A percentile compares a stretch with the other conserved stretches of the same genome.
phyloP scores from a whole-genome alignment of 2,329 filamentous ascomycete species.

The Penicillium crustosum region DNA sequence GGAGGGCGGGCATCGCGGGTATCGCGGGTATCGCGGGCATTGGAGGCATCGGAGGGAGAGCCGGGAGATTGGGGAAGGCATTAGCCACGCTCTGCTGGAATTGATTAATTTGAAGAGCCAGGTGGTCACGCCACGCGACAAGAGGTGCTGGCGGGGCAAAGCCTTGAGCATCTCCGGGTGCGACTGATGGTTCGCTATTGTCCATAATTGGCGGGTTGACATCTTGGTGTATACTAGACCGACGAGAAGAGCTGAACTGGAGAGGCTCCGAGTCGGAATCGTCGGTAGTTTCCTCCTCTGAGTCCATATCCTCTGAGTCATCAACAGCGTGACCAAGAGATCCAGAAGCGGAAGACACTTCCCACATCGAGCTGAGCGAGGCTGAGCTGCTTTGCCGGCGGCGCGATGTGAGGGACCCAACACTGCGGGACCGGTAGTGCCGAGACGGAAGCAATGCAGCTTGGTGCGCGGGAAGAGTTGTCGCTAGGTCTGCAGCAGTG shows the following conservation, averaged over 20 bases:
- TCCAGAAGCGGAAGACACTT: constrained; percentile 51
- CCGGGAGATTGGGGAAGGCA: constrained; percentile 62
- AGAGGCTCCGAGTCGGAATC: constrained; percentile 23
- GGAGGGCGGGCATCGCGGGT: constrained; percentile 63
- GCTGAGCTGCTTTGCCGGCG: constrained; percentile 61
- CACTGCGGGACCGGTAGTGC: constrained; percentile 67
- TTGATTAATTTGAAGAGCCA: constrained; percentile 72
- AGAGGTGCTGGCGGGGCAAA: constrained; percentile 62
- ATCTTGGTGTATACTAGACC: constrained; percentile 40
- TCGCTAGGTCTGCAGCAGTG: constrained; percentile 69
- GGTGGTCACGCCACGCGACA: constrained; percentile 69
- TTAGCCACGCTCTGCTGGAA: constrained; percentile 70
- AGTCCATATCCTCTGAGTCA: constrained; percentile 38
- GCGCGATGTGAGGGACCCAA: constrained; percentile 55
- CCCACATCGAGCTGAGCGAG: constrained; percentile 68
- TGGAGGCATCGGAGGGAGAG: constrained; percentile 57
- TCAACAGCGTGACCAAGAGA: constrained; percentile 47
- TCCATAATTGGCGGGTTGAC: constrained; percentile 24
- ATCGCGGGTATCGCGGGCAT: constrained; percentile 56
- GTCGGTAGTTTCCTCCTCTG: constrained; percentile 27
- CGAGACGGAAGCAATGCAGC: constrained; percentile 63
- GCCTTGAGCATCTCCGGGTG: constrained; percentile 29
- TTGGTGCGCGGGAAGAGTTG: constrained; percentile 62
- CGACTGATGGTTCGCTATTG: constrained; percentile 27
- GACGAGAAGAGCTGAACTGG: constrained; percentile 34